phyloP scores from a whole-genome alignment of 1,139 yeast species.

The Scheffersomyces cryptocercus region DNA sequence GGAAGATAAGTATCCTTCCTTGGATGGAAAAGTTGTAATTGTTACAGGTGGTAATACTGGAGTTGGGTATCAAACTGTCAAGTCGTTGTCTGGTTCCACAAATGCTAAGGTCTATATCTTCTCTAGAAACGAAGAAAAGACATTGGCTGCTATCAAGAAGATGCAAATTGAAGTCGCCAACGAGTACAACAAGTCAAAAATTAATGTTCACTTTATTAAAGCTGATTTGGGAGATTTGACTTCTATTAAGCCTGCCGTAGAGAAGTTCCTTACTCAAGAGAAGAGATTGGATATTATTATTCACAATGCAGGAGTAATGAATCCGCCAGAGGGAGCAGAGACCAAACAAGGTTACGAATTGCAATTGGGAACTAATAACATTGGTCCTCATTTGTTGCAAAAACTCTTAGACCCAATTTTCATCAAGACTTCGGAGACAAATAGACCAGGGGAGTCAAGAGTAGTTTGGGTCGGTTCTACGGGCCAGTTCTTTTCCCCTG shows the following conservation, averaged over 20 bases:
- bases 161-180: constrained; percentile 24
- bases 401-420: constrained; percentile 42
- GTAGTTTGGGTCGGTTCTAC: constrained; percentile 49
- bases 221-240: constrained; percentile 3
- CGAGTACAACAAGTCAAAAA: constrained; percentile 1
- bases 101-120: constrained; percentile 46
- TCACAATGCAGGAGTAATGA: constrained; percentile 41
- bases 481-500: constrained; percentile 34
- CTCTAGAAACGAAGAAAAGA: constrained; percentile 37
- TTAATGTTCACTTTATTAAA: constrained; percentile 4
- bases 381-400: constrained; percentile 50
- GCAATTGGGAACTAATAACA: constrained; percentile 48
- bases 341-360: constrained; percentile 45
- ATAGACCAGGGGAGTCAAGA: constrained; percentile 18
- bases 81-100: constrained; percentile 34
- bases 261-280: constrained; percentile 1
- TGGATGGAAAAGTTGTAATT: constrained; percentile 38
- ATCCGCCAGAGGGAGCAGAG: constrained; percentile 32
- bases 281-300: constrained; percentile 9
- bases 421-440: constrained; percentile 23
- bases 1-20: constrained; percentile 38
- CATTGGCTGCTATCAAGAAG: constrained; percentile 30
- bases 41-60: constrained; percentile 53
- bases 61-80: constrained; percentile 43
- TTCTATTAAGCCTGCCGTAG: neutral